A percentile compares a stretch with the other conserved stretches of the same genome.
These are phyloP conservation scores for Barbarea vulgaris DNA, from an alignment of 345 rosid species.

Conservation along the genomic window DNA sequence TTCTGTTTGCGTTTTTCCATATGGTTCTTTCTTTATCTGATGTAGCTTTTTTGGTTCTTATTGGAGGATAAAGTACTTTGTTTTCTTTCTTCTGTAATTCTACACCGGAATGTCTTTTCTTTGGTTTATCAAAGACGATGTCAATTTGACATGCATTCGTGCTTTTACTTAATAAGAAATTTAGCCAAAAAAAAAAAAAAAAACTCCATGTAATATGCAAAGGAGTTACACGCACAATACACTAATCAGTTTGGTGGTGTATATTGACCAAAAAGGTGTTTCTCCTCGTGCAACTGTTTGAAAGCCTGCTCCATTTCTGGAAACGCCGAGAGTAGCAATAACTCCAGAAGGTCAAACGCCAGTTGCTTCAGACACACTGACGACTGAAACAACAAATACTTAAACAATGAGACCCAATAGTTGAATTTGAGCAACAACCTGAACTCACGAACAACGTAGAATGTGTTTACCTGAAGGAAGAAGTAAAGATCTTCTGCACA, in stretches of 20 bases:
- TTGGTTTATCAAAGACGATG: constrained; percentile 8
- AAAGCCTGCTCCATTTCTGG: constrained; percentile 72
- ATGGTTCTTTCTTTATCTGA: constrained; percentile 20
- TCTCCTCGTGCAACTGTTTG: constrained; percentile 71
- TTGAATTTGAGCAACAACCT: constrained; percentile 3
- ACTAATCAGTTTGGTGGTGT: constrained; percentile 43
- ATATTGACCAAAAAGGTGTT: constrained; percentile 71
- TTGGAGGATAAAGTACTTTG: constrained; percentile 21
- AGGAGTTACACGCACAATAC: constrained; percentile 4
- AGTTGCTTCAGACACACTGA: constrained; percentile 76
- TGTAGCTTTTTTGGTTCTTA: neutral
- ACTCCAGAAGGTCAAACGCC: constrained; percentile 76
- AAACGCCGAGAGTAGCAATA: constrained; percentile 69
- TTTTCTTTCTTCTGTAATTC: constrained; percentile 8
- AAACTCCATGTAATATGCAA: constrained; percentile 10
- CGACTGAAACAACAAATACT: constrained; percentile 55
- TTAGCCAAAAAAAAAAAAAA: constrained; percentile 1
- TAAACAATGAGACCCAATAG: neutral
- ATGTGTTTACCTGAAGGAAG: constrained; percentile 79
- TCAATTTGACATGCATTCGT: neutral
- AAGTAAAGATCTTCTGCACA: constrained; percentile 88
- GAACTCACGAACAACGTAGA: neutral
- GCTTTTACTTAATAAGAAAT: constrained; percentile 6
- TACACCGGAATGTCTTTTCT: neutral
- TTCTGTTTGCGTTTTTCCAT: constrained; percentile 2